Conservation (phyloP, 2,329 filamentous ascomycete species). For the Bipolaris victoriae region DNA sequence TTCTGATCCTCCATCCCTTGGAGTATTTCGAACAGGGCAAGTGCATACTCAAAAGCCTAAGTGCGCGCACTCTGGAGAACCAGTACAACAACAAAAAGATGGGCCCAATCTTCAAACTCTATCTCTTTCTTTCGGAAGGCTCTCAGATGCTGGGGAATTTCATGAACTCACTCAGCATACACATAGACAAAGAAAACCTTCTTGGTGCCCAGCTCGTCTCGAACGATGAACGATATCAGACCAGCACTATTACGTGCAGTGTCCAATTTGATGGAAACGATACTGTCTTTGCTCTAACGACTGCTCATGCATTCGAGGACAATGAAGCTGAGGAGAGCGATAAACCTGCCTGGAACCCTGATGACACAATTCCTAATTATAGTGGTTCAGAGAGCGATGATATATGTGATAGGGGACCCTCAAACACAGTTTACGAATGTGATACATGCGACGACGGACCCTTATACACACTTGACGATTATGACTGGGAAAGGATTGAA, state of each 20-base stretch:
- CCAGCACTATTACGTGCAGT: neutral
- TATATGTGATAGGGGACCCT: neutral
- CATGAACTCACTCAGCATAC: neutral
- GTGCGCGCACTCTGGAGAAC: neutral
- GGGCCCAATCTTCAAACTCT: neutral
- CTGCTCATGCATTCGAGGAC: constrained; percentile 2
- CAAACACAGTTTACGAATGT: neutral
- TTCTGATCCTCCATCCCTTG: neutral
- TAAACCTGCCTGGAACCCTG: neutral
- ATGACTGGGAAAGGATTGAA: constrained; percentile 4
- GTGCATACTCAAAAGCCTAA: neutral
- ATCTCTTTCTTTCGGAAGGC: neutral
- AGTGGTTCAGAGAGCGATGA: constrained; percentile 2
- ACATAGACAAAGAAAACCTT: neutral
- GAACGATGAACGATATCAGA: neutral
- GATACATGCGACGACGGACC: neutral
- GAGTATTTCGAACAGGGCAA: neutral
- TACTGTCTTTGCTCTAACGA: neutral
- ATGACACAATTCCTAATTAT: neutral
- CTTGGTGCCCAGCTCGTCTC: neutral
- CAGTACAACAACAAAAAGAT: neutral
- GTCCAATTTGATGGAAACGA: neutral
- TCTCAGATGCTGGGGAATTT: neutral
- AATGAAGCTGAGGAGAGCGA: neutral
- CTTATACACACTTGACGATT: neutral